A percentile compares a stretch with the other conserved stretches of the same genome.
These are phyloP conservation scores for Aspergillus fischeri DNA, from an alignment of 2,329 filamentous ascomycete genomes.

Conservation along the genomic window DNA sequence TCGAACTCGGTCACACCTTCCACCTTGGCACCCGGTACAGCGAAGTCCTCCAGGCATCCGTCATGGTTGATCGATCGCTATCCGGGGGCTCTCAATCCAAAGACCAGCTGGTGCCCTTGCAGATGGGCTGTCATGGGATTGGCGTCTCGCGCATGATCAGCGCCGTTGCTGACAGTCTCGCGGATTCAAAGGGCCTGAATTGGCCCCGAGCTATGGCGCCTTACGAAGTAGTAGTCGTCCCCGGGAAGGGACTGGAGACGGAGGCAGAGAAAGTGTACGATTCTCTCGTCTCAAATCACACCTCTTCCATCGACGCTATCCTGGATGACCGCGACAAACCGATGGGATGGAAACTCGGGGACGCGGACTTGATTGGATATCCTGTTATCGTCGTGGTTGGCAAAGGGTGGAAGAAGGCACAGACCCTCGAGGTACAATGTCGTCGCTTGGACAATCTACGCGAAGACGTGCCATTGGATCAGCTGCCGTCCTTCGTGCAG, in stretches of 20 bases:
- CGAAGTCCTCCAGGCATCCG: constrained; percentile 62
- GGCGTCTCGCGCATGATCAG: constrained; percentile 88
- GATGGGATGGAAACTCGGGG: constrained; percentile 80
- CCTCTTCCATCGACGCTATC: constrained; percentile 55
- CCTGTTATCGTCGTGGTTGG: constrained; percentile 79
- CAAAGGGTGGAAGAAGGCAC: constrained; percentile 58
- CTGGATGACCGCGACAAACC: constrained; percentile 68
- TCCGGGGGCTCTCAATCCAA: constrained; percentile 15
- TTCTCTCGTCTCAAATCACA: constrained; percentile 37
- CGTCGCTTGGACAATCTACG: constrained; percentile 58
- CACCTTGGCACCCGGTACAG: constrained; percentile 88
- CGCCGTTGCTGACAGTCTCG: constrained; percentile 72
- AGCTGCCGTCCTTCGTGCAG: constrained; percentile 47
- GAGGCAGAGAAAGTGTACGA: constrained; percentile 62
- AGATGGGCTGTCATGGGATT: constrained; percentile 97
- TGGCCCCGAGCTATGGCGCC: constrained; percentile 88
- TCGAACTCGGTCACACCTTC: constrained; percentile 95
- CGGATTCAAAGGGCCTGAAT: constrained; percentile 69
- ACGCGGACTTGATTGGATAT: constrained; percentile 87
- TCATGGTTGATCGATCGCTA: constrained; percentile 44
- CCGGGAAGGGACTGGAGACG: constrained; percentile 43
- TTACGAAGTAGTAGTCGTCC: constrained; percentile 70
- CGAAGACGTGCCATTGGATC: constrained; percentile 52
- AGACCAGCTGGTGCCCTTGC: constrained; percentile 53
- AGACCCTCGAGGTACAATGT: constrained; percentile 74